Conservation (phyloP, 257 asterid genomes). For the Primulina eburnea region DNA sequence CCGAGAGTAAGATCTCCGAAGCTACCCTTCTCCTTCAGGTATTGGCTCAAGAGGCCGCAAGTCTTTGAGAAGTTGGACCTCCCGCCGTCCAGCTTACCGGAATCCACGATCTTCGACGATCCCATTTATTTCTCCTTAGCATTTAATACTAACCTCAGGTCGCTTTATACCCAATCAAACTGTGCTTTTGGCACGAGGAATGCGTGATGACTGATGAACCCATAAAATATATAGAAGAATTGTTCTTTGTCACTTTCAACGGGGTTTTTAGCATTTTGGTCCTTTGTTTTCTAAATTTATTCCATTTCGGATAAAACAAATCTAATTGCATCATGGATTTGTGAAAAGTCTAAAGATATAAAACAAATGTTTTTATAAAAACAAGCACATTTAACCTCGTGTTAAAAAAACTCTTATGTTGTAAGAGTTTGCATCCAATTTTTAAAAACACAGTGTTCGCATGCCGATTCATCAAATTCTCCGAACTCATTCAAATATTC, state of each 20-base stretch:
- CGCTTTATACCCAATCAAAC: neutral
- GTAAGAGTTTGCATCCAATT: too few relatives aligned
- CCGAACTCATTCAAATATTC: too few relatives aligned
- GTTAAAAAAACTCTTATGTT: too few relatives aligned
- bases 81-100: constrained; percentile 48
- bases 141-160: constrained; percentile 4
- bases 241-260: neutral
- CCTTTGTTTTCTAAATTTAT: neutral
- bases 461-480: too few relatives aligned
- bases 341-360: too few relatives aligned
- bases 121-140: constrained; percentile 28
- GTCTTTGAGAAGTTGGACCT: constrained; percentile 70
- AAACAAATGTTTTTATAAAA: too few relatives aligned
- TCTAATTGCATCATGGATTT: too few relatives aligned
- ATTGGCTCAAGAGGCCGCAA: constrained; percentile 63
- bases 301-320: too few relatives aligned
- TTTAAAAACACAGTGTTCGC: too few relatives aligned
- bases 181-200: constrained; percentile 48
- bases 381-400: too few relatives aligned
- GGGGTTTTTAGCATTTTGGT: neutral
- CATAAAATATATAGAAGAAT: neutral
- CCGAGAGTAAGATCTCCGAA: constrained; percentile 70
- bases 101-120: constrained; percentile 50
- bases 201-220: constrained; percentile 38
- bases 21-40: constrained; percentile 67